Base-by-base conservation (phyloP, 106 monocot genomes). In the Apostasia ramifera region DNA sequence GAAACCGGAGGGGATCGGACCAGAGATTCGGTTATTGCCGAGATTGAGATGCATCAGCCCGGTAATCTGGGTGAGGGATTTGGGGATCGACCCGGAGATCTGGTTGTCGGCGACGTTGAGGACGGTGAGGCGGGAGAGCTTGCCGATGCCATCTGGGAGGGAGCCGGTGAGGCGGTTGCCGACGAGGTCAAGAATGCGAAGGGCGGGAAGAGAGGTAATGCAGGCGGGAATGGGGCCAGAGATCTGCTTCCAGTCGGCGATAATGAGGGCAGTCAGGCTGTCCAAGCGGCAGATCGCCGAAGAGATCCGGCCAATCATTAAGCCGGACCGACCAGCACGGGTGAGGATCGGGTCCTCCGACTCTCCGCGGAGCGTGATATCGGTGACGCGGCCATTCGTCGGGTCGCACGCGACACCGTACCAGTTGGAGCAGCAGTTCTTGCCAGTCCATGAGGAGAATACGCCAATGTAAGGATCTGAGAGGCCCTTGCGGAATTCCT, bases 161-260 rank as follows among this genome's bases (percentile, higher is more conserved):
- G 68, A 57, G 50, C 95, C 95, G 38, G 88, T 63, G 80, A 95
- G 57, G 45, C 68, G 77, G 80, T 95, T 95, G 8, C 91, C 91
- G 66, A 84, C 68, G 54, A 95, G 85, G 67, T 95, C 95, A 62
- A 95, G 73, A 63, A 91, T 77, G 63, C 84, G 85, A 59, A 95
- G 83, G 48, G 49, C 14, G 45, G 75, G 44, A 57, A 92, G 91
- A 10, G 81, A 68, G 42, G 82, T 41, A 64, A 95, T 53, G 65
- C 95, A 95, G 9, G 85, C 0, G 5, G 95, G 91, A 66, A 95
- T 82, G 38, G 78, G 65, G 0, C 95, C 91, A 53, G 86, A 66
- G 73, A 95, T 74, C 66, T 82, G 80, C 73, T 83, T 87, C 89
- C 89, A 95, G 79, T 95, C 95, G 62, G 95, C 88, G 71, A 95